phyloP scores from a whole-genome alignment of 78 protist species.

The Diacronema lutheri region DNA sequence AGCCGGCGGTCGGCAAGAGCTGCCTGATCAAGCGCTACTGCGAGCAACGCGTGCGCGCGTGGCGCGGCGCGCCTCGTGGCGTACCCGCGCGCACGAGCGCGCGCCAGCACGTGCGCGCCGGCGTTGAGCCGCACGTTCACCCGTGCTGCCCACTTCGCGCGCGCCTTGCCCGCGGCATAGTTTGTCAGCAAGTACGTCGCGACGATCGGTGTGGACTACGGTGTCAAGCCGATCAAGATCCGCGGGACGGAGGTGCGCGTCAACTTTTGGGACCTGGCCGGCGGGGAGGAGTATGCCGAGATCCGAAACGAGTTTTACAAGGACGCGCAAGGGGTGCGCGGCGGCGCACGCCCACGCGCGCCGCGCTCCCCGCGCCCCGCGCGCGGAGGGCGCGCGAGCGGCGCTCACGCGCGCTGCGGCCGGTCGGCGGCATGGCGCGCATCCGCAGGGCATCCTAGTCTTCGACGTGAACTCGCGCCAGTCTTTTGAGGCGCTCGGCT shows the following conservation, averaged over 20 bases:
- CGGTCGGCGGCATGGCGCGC: not conserved
- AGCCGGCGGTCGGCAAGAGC: slow-evolving; percentile 53
- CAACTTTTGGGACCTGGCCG: slow-evolving; percentile 66
- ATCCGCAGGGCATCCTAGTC: slow-evolving; percentile 13
- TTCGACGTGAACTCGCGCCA: slow-evolving; percentile 46
- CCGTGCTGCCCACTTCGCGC: not conserved
- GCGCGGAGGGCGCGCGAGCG: no score
- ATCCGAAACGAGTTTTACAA: slow-evolving; percentile 63
- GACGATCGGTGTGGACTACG: slow-evolving; percentile 77
- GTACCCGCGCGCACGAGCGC: not conserved
- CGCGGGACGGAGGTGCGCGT: slow-evolving; percentile 4
- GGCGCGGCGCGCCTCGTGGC: no score
- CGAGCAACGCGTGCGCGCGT: slow-evolving; percentile 35
- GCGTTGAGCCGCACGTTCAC: not conserved
- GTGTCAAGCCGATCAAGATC: slow-evolving; percentile 38
- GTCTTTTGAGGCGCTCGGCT: slow-evolving; percentile 34
- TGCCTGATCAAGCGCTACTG: slow-evolving; percentile 71
- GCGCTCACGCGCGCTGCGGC: not conserved
- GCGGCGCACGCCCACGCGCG: no score
- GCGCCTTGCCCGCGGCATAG: not conserved
- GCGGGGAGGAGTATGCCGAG: slow-evolving; percentile 30
- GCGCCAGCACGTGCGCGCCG: not conserved
- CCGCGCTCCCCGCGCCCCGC: no score
- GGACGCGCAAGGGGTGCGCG: slow-evolving; percentile 51
- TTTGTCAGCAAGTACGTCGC: slow-evolving; percentile 54